Conservation (phyloP, 495 filamentous ascomycete species). For the Hypoxylon subgilvum region DNA sequence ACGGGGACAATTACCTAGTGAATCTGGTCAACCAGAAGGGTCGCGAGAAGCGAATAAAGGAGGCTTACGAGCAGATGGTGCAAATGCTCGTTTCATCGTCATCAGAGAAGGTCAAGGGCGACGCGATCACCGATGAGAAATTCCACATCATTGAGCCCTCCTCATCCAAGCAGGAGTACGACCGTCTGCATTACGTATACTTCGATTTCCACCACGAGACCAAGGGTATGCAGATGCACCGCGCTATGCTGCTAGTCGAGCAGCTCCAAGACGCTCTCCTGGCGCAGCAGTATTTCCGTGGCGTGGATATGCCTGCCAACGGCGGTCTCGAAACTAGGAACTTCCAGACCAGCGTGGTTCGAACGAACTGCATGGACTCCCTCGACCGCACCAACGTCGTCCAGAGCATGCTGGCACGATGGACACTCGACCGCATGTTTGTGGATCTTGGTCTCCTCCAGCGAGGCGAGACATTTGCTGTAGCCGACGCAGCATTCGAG, state of each 20-base stretch:
- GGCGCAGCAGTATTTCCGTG: slow-evolving; percentile 89
- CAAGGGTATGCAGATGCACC: slow-evolving; percentile 90
- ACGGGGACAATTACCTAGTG: slow-evolving; percentile 95
- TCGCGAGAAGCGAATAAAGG: slow-evolving; percentile 82
- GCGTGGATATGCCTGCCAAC: slow-evolving; percentile 79
- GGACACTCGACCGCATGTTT: slow-evolving; percentile 84
- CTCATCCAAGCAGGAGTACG: slow-evolving; percentile 64
- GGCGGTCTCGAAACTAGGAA: slow-evolving; percentile 78
- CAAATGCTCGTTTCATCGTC: slow-evolving; percentile 73
- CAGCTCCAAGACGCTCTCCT: slow-evolving; percentile 73
- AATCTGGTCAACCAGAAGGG: slow-evolving; percentile 97
- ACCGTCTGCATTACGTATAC: slow-evolving; percentile 91
- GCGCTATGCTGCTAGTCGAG: slow-evolving; percentile 83
- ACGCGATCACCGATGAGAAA: slow-evolving; percentile 71
- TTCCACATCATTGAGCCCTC: slow-evolving; percentile 75
- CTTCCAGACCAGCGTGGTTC: slow-evolving; percentile 82
- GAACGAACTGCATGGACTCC: slow-evolving; percentile 99
- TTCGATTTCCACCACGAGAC: slow-evolving; percentile 99
- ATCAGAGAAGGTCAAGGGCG: slow-evolving; percentile 63
- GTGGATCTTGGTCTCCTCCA: slow-evolving; percentile 77
- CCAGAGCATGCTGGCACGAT: slow-evolving; percentile 91
- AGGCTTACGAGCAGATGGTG: slow-evolving; percentile 89
- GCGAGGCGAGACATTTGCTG: slow-evolving; percentile 69
- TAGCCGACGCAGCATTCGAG: slow-evolving; percentile 79
- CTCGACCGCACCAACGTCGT: slow-evolving; percentile 97